A percentile compares a stretch with the other conserved stretches of the same genome.
Evolutionary conservation across 371 early-diverging fungal species (phyloP).

Genomic region (Mucor indicus): DNA sequence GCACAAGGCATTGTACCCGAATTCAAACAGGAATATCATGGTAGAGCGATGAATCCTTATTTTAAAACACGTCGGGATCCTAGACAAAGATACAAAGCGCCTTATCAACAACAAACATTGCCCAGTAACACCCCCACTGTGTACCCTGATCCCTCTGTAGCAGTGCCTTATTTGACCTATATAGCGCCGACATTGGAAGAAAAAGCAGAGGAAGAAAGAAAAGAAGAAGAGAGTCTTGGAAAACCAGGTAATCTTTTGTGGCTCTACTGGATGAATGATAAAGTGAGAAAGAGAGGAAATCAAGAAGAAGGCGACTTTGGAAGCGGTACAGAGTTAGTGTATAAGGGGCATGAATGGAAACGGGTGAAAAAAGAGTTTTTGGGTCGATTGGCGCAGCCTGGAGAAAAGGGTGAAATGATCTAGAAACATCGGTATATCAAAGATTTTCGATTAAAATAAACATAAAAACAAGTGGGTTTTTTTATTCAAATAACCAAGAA

Average conservation of each 20-base stretch:
- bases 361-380: conserved; percentile 31
- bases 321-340: conserved; percentile 18
- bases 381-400: conserved; percentile 22
- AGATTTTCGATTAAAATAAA: no score
- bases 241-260: conserved; percentile 18
- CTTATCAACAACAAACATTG: no score
- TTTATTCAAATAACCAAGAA: no score
- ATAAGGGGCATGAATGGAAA: conserved; percentile 17
- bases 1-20: conserved; percentile 14
- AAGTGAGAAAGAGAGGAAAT: conserved; percentile 9
- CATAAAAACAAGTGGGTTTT: no score
- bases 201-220: conserved; percentile 19
- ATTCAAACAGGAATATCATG: background rate
- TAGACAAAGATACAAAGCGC: no score
- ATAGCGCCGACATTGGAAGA: conserved; percentile 26
- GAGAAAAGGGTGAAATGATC: conserved; percentile 22
- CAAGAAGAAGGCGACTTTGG: conserved; percentile 21
- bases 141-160: conserved; percentile 17
- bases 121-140: background rate
- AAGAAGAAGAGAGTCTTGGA: conserved; percentile 16
- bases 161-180: conserved; percentile 18
- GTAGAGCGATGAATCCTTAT: background rate
- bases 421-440: no score
- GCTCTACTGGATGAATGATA: conserved; percentile 28
- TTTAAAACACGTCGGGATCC: conserved; percentile 12